Conservation (phyloP, 2,329 filamentous ascomycete genomes). For the Madurella fahalii region DNA sequence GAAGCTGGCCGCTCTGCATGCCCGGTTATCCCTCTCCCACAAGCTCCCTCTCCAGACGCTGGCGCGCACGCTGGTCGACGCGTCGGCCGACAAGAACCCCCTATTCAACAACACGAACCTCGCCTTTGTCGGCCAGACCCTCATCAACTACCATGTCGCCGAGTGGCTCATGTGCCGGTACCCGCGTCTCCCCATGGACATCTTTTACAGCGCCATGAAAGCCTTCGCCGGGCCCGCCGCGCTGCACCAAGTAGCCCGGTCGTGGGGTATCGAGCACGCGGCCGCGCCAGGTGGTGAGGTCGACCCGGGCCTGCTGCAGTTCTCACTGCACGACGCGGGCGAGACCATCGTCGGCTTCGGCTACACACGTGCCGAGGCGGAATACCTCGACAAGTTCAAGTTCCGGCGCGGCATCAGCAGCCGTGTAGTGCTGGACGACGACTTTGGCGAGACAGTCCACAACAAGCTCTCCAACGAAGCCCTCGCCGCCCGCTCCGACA, state of each 20-base stretch:
- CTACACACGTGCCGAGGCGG: slow-evolving; percentile 49
- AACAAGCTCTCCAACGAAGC: slow-evolving; percentile 7
- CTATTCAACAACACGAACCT: slow-evolving; percentile 88
- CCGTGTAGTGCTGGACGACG: slow-evolving; percentile 75
- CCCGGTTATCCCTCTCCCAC: slow-evolving; percentile 75
- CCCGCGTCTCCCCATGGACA: slow-evolving; percentile 83
- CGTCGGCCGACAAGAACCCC: slow-evolving; percentile 73
- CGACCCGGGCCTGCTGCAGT: slow-evolving; percentile 86
- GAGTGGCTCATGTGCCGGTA: slow-evolving; percentile 87
- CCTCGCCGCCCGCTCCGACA: slow-evolving; percentile 14
- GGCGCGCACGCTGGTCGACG: slow-evolving; percentile 78
- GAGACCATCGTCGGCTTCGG: slow-evolving; percentile 47
- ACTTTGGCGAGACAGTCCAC: slow-evolving; percentile 66
- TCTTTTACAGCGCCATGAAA: slow-evolving; percentile 80
- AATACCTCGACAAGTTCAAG: slow-evolving; percentile 42
- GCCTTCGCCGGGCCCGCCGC: slow-evolving; percentile 76
- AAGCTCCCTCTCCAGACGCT: slow-evolving; percentile 83
- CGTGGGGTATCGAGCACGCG: slow-evolving; percentile 92
- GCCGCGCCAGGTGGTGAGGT: slow-evolving; percentile 85
- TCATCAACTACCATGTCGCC: slow-evolving; percentile 83
- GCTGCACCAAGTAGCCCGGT: slow-evolving; percentile 66
- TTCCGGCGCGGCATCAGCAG: slow-evolving; percentile 70
- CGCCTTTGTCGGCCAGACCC: slow-evolving; percentile 72
- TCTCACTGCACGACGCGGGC: slow-evolving; percentile 49
- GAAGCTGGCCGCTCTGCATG: slow-evolving; percentile 89